Evolutionary conservation across 176 grass and related monocot species (phyloP).

Genomic region (Avena eriantha): DNA sequence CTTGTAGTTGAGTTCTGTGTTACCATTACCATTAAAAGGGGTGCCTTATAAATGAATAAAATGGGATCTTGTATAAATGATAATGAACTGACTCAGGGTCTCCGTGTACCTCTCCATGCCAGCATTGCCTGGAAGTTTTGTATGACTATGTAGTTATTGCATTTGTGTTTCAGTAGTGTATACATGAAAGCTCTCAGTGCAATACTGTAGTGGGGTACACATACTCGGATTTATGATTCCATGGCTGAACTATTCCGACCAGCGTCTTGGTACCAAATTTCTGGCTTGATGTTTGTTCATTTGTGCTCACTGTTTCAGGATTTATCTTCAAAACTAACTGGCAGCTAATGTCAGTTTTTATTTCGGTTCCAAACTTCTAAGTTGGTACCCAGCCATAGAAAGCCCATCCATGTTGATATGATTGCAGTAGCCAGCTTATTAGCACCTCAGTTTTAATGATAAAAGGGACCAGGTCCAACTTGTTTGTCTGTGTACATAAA

Average conservation of each 20-base stretch:
- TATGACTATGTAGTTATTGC: not conserved
- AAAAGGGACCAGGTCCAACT: not conserved
- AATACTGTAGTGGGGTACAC: not conserved
- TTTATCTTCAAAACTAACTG: not conserved
- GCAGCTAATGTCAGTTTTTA: not conserved
- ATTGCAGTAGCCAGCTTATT: not conserved
- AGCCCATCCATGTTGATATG: constrained; percentile 10
- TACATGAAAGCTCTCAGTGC: not conserved
- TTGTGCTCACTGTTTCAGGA: not conserved
- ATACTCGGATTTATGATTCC: not conserved
- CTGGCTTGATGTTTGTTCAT: not conserved
- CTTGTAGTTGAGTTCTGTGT: not conserved
- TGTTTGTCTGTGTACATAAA: not conserved
- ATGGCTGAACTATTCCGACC: not conserved
- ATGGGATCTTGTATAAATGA: not conserved
- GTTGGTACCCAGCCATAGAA: not conserved
- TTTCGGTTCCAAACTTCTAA: not conserved
- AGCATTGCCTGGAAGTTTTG: not conserved
- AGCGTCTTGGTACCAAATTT: not conserved
- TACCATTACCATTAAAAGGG: not conserved
- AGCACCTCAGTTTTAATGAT: too few relatives aligned
- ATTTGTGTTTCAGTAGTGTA: not conserved
- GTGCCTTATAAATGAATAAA: constrained; percentile 3
- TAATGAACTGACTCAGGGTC: not conserved
- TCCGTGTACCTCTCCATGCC: not conserved